Evolutionary conservation across 345 rosid genomes (phyloP).

Genomic region (Salix suchowensis): DNA sequence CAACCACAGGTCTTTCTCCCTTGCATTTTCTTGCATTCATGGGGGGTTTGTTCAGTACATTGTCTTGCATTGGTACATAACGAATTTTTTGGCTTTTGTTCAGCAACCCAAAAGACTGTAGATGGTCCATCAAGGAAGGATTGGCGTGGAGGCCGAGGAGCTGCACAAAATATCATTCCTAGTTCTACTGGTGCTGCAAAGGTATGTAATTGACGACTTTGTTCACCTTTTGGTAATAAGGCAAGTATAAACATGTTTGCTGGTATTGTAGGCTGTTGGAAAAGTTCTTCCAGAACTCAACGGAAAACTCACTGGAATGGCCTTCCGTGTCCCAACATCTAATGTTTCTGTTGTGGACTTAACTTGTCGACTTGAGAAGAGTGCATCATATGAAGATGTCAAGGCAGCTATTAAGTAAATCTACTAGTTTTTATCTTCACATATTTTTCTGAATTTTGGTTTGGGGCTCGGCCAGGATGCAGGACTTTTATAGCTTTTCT

Average conservation of each 20-base stretch:
- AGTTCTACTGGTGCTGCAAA: conserved; percentile 99
- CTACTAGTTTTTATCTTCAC: not conserved
- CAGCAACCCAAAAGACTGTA: conserved; percentile 98
- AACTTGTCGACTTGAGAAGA: conserved; percentile 92
- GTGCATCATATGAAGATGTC: conserved; percentile 89
- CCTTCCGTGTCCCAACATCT: conserved; percentile 96
- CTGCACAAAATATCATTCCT: conserved; percentile 96
- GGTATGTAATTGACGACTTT: conserved; percentile 35
- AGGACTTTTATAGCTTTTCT: not conserved
- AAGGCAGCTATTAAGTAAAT: conserved; percentile 87
- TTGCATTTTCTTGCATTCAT: not conserved
- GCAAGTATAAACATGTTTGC: not conserved
- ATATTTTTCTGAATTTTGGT: not conserved
- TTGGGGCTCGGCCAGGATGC: not conserved
- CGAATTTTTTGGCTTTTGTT: conserved; percentile 18
- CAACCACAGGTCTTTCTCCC: conserved; percentile 73
- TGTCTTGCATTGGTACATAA: not conserved
- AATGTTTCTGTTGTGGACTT: conserved; percentile 97
- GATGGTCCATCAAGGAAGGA: conserved; percentile 99
- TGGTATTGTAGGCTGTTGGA: conserved; percentile 74
- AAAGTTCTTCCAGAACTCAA: conserved; percentile 97
- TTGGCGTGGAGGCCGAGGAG: conserved; percentile 99
- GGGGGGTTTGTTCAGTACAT: not conserved
- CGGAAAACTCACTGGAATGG: conserved; percentile 99
- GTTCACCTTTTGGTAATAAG: not conserved